Percentiles rank a stretch among this genome's conserved stretches.
These are phyloP conservation scores for Penicillium sumatraense DNA, from an alignment of 2,329 filamentous ascomycete species.

Conservation along the genomic window DNA sequence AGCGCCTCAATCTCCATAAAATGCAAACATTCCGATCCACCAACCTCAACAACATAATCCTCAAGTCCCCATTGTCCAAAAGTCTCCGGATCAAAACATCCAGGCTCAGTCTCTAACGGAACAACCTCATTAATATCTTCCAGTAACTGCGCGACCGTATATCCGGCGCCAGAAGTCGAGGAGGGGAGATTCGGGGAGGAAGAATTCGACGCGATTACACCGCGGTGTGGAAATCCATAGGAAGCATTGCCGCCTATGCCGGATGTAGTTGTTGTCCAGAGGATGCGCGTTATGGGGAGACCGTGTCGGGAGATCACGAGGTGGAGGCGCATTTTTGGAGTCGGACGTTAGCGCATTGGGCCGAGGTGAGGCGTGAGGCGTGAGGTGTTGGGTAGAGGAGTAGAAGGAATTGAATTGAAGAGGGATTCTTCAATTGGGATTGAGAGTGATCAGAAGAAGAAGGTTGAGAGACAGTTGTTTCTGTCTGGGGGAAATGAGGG, in stretches of 20 bases:
- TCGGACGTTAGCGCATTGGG: neutral
- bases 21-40: conserved; percentile 86
- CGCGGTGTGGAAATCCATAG: conserved; percentile 7
- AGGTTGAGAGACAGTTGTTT: neutral
- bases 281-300: conserved; percentile 71
- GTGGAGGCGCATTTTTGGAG: conserved; percentile 68
- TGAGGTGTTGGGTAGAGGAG: no score
- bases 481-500: neutral
- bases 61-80: conserved; percentile 77
- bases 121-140: conserved; percentile 78
- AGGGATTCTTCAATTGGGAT: no score
- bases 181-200: conserved; percentile 38
- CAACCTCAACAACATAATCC: conserved; percentile 84
- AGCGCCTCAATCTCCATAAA: conserved; percentile 73
- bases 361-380: no score
- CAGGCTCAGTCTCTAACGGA: conserved; percentile 71
- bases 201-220: conserved; percentile 38
- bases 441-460: no score
- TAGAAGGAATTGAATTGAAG: no score
- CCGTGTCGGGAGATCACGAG: conserved; percentile 73
- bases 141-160: conserved; percentile 76
- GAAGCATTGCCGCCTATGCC: conserved; percentile 14
- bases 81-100: conserved; percentile 30
- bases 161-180: conserved; percentile 52
- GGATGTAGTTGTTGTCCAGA: conserved; percentile 66